A percentile compares a stretch with the other conserved stretches of the same genome.
These are phyloP conservation scores for Gamsiella multidivaricata DNA, from an alignment of 192 early-diverging fungal species.

Conservation along the genomic window DNA sequence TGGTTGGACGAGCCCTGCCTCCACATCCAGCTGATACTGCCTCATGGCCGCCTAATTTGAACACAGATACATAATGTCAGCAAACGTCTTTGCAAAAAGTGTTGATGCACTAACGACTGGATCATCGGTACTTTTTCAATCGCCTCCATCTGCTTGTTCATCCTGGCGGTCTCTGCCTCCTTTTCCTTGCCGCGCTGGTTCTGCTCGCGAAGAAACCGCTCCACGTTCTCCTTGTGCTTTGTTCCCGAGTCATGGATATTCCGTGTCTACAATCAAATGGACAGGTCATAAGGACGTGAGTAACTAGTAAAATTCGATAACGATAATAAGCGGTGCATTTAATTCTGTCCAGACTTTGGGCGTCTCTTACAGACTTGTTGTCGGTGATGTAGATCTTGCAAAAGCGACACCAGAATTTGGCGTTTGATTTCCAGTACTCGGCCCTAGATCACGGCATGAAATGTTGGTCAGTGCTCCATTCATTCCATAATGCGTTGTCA, in stretches of 20 bases:
- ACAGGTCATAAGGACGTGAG: neutral
- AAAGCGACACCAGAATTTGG: constrained; percentile 88
- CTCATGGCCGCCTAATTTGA: constrained; percentile 54
- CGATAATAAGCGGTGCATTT: no score
- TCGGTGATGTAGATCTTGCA: constrained; percentile 85
- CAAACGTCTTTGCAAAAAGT: no score
- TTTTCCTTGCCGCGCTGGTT: constrained; percentile 62
- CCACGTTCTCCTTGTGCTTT: constrained; percentile 88
- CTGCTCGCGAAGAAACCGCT: constrained; percentile 74
- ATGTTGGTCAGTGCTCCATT: no score
- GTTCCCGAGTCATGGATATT: constrained; percentile 79
- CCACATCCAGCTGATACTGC: constrained; percentile 55
- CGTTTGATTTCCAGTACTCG: constrained; percentile 76
- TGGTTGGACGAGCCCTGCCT: constrained; percentile 45
- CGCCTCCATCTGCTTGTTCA: constrained; percentile 70
- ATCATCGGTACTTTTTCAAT: constrained; percentile 65
- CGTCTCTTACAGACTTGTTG: constrained; percentile 78
- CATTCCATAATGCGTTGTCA: no score
- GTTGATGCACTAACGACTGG: no score
- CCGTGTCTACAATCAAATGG: constrained; percentile 19
- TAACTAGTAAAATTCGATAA: no score
- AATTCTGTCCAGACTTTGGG: no score
- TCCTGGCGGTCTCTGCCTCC: constrained; percentile 48
- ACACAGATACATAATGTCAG: neutral
- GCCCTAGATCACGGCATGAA: constrained; percentile 59